These are phyloP conservation scores for Paspalum vaginatum DNA, from an alignment of 176 grass and related monocot species.

Conservation along the genomic window DNA sequence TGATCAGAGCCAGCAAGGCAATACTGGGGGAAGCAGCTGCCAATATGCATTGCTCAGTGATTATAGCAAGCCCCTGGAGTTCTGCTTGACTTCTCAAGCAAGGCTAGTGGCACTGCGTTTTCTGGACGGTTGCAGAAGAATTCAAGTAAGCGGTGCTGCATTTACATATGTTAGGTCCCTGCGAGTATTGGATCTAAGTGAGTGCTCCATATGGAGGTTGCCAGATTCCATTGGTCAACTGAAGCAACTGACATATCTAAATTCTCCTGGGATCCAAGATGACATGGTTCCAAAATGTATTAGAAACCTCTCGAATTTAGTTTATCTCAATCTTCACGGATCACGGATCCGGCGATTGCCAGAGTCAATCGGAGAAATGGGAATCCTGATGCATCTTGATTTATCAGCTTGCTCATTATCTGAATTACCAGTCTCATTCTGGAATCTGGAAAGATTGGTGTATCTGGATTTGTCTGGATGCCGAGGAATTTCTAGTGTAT, in stretches of 20 bases:
- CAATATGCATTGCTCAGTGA: constrained; percentile 15
- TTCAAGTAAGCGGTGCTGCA: not conserved
- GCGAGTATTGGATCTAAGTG: constrained; percentile 4
- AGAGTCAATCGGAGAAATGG: constrained; percentile 9
- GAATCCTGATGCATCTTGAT: constrained; percentile 22
- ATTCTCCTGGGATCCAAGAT: not conserved
- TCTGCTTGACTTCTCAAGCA: not conserved
- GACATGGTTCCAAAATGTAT: not conserved
- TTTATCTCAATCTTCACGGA: not conserved
- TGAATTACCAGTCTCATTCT: not conserved
- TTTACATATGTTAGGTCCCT: not conserved
- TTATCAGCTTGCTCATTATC: not conserved
- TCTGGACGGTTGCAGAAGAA: too few species aligned
- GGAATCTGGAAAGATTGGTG: not conserved
- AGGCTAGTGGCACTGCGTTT: constrained; percentile 14
- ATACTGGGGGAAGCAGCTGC: not conserved
- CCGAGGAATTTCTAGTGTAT: accelerated
- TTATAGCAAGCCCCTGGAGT: not conserved
- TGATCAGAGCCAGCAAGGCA: not conserved
- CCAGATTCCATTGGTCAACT: constrained; percentile 2
- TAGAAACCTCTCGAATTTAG: not conserved
- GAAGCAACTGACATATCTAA: constrained; percentile 31
- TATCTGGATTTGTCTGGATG: not conserved
- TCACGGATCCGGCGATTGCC: not conserved
- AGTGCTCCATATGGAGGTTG: not conserved